Conservation (phyloP, 179 eudicot species). For the Spergularia azorica region DNA sequence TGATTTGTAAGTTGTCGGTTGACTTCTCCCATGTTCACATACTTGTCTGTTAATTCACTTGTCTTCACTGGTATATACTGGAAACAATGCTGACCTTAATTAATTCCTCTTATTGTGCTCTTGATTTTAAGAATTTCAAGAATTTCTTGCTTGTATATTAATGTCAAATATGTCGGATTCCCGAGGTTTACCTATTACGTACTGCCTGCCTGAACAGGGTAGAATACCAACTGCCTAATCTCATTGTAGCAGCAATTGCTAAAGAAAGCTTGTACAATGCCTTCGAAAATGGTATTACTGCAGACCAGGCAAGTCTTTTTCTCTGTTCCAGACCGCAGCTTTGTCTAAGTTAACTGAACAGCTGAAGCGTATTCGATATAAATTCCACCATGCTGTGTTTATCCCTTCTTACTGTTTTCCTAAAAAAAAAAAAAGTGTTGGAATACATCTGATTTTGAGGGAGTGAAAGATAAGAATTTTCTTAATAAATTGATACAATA, state of each 20-base stretch:
- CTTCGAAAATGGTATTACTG: slow-evolving; percentile 83
- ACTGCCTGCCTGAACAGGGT: slow-evolving; percentile 51
- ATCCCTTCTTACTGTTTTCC: background rate
- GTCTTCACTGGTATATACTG: background rate
- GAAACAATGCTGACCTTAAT: background rate
- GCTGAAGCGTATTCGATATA: background rate
- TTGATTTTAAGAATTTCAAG: slow-evolving; percentile 3
- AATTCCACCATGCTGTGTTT: too few relatives aligned
- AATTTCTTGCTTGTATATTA: slow-evolving; percentile 8
- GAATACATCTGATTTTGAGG: too few relatives aligned
- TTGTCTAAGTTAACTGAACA: background rate
- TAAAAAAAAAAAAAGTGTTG: too few relatives aligned
- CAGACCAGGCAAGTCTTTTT: slow-evolving; percentile 72
- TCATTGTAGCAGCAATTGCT: slow-evolving; percentile 76
- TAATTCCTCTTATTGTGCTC: background rate
- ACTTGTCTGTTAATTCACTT: background rate
- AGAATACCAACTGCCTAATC: slow-evolving; percentile 96
- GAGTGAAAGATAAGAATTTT: too few relatives aligned
- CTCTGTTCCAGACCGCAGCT: background rate
- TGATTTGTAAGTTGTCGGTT: slow-evolving; percentile 10
- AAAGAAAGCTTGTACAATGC: slow-evolving; percentile 92
- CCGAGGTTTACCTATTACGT: slow-evolving; percentile 2
- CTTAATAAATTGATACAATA: too few relatives aligned
- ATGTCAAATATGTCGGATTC: background rate
- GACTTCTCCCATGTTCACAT: background rate